Evolutionary conservation across 2,329 filamentous ascomycete genomes (phyloP).

Genomic region (Ophiostoma australiae): DNA sequence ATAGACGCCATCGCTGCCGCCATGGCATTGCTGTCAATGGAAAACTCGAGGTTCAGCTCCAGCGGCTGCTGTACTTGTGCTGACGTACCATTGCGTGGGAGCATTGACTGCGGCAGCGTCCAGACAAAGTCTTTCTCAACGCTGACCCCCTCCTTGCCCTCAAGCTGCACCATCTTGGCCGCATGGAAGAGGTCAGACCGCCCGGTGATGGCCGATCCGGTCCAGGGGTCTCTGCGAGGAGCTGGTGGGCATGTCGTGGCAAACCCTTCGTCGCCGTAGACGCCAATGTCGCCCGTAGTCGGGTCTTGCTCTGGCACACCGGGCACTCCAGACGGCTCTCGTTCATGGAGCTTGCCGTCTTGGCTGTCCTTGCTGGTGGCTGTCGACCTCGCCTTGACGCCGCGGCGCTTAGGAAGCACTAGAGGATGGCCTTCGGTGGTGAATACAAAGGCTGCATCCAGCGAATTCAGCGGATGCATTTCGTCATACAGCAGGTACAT

Average conservation of each 20-base stretch:
- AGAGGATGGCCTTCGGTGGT: constrained; percentile 94
- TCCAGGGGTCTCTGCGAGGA: constrained; percentile 56
- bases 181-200: constrained; percentile 83
- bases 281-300: constrained; percentile 30
- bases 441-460: constrained; percentile 87
- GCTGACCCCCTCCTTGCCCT: constrained; percentile 43
- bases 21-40: constrained; percentile 32
- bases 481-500: constrained; percentile 86
- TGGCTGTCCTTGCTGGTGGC: neutral
- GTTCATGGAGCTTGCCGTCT: neutral
- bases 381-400: neutral
- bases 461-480: constrained; percentile 76
- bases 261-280: constrained; percentile 43
- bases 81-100: constrained; percentile 74
- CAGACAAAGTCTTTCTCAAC: constrained; percentile 87
- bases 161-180: constrained; percentile 74
- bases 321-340: neutral
- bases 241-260: constrained; percentile 63
- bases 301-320: constrained; percentile 13
- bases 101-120: constrained; percentile 73
- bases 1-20: constrained; percentile 35
- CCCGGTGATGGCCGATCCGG: constrained; percentile 72
- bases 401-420: constrained; percentile 58
- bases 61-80: constrained; percentile 64
- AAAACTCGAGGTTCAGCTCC: constrained; percentile 64